Evolutionary conservation across 2,329 filamentous ascomycete genomes (phyloP), one percentile per base, ranked within the genome.

Genomic region (Apiospora saccharicola): DNA sequence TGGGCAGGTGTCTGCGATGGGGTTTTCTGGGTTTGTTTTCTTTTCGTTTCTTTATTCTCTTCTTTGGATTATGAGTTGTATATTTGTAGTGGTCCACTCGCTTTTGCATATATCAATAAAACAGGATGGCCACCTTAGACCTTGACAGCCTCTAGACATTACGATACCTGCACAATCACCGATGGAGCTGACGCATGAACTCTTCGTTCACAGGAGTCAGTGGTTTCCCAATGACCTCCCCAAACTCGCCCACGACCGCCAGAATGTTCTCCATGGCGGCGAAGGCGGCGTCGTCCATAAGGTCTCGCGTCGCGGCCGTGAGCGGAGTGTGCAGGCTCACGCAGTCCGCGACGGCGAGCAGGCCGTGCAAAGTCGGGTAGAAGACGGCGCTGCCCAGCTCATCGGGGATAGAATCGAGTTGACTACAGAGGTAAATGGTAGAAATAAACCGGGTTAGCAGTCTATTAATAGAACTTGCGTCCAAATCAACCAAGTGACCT

Each of bases 201-300:
- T 34, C 6, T 14, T 34, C 14, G 3, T 57, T 57, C 24, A 57
- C 51, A 1, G 51, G 51, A 8, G 26, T 57, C 14, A 57, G 26
- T 8, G 51, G 51, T 7, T 19, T 26, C 14, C 51, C 51, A 2
- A 57, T 10, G 14, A 22, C 14, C 16, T 73, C 73, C 0, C 76
- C 78, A 14, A 75, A 49, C 1, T 74, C 73, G 1, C 75, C 77
- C 0, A 81, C 76, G 0, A 81, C 78, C 8, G 72, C 30, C 51
- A 80, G 53, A 22, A 83, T 82, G 51, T 82, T 82, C 77, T 80
- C 79, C 79, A 88, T 86, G 71, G 82, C 79, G 0, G 75, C 73
- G 5, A 90, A 81, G 24, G 85, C 78, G 3, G 80, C 77, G 0
- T 76, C 69, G 4, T 75, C 74, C 24, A 81, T 76, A 26, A 80